Evolutionary conservation across 2,329 filamentous ascomycete species (phyloP).

Genomic region (Trichoderma koningiopsis): DNA sequence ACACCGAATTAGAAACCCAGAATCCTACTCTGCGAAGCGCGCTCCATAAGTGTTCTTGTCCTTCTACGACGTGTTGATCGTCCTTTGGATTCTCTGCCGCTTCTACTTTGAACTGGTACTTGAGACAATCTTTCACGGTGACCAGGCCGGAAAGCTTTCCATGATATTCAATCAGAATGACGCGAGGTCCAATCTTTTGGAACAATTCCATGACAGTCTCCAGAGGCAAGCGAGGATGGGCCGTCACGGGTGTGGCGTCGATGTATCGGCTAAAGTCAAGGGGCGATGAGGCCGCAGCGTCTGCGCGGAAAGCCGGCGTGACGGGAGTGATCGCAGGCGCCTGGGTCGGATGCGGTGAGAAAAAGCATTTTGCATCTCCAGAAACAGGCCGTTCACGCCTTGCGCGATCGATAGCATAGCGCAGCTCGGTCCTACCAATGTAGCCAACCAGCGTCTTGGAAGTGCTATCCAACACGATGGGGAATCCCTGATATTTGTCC

Average conservation of each 20-base stretch:
- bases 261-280: constrained; percentile 87
- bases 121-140: constrained; percentile 95
- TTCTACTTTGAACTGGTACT: constrained; percentile 96
- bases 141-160: constrained; percentile 82
- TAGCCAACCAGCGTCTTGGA: constrained; percentile 82
- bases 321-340: constrained; percentile 40
- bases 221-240: constrained; percentile 85
- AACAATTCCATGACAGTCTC: constrained; percentile 99
- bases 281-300: constrained; percentile 58
- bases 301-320: constrained; percentile 57
- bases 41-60: constrained; percentile 68
- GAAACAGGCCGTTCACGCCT: constrained; percentile 70
- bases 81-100: constrained; percentile 73
- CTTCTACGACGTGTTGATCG: constrained; percentile 56
- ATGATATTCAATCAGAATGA: constrained; percentile 89
- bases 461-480: constrained; percentile 75
- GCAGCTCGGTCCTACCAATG: constrained; percentile 87
- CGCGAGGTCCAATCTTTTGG: constrained; percentile 93
- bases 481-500: constrained; percentile 89
- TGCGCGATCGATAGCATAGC: constrained; percentile 83
- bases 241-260: constrained; percentile 84
- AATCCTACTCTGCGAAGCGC: constrained; percentile 54
- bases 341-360: constrained; percentile 54
- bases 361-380: constrained; percentile 71
- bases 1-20: constrained; percentile 62